phyloP scores from a whole-genome alignment of 352 stramenopile genomes.

The Pythium dissotocum region DNA sequence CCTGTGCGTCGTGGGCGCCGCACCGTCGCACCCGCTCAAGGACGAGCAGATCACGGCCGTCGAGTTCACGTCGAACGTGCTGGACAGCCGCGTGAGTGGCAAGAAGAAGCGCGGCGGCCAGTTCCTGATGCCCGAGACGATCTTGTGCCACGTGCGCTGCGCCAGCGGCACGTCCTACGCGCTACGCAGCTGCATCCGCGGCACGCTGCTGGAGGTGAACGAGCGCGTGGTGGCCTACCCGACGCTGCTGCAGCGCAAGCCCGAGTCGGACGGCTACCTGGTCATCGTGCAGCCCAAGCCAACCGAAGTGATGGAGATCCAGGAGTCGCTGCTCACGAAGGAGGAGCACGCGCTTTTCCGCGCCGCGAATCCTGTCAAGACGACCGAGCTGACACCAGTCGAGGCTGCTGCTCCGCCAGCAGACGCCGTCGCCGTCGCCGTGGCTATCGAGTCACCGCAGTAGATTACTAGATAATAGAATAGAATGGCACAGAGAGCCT shows the following conservation, averaged over 20 bases:
- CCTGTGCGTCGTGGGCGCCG: constrained; percentile 78
- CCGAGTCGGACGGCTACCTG: constrained; percentile 74
- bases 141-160: constrained; percentile 68
- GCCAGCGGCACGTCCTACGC: constrained; percentile 59
- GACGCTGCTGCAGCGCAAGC: constrained; percentile 62
- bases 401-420: background rate
- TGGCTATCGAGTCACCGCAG: background rate
- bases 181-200: constrained; percentile 80
- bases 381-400: background rate
- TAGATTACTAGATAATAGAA: constrained; percentile 2
- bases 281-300: constrained; percentile 85
- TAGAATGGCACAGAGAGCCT: background rate
- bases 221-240: constrained; percentile 58
- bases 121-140: constrained; percentile 68
- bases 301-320: constrained; percentile 75
- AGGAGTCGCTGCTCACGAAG: constrained; percentile 79
- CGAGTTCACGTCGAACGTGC: constrained; percentile 63
- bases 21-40: constrained; percentile 68
- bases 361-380: constrained; percentile 8
- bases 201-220: constrained; percentile 80
- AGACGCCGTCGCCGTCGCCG: background rate
- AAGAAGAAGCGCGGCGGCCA: constrained; percentile 89
- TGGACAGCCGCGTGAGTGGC: constrained; percentile 72
- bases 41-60: constrained; percentile 54
- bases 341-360: constrained; percentile 76